Base-by-base conservation (phyloP, 2,329 filamentous ascomycete species). In the Venturiaceae sp. region DNA sequence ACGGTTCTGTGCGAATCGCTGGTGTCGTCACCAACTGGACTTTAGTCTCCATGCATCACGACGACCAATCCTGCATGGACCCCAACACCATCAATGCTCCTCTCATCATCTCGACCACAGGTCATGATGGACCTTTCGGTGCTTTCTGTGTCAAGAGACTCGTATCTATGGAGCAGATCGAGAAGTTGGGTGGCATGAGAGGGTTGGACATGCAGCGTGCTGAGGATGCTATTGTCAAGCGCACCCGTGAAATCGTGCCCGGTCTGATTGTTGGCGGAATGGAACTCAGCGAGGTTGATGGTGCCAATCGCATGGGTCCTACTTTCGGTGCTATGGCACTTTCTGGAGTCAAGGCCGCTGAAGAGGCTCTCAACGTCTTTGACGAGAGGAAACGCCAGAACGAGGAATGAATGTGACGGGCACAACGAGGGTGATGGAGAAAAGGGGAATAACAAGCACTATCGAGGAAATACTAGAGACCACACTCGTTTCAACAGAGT, bases 11-110 rank as follows among this genome's bases (percentile, higher is more conserved):
- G 46, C 84, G 88, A 62, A 85, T 96, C 64, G 88, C 90, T 8
- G 91, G 91, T 66, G 91, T 96, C 1, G 92, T 96, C 58, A 95
- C 90, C 67, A 96, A 96, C 81, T 96, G 91, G 91, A 96, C 91
- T 1, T 81, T 96, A 28, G 91, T 96, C 53, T 83, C 86, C 46
- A 88, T 92, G 80, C 87, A 92, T 73, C 88, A 92, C 73, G 87
- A 91, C 69, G 88, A 92, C 71, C 90, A 95, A 77, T 88, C 84
- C 62, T 96, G 91, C 86, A 95, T 96, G 91, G 92, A 96, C 72
- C 91, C 91, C 65, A 95, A 94, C 83, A 96, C 91, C 67, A 95
- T 96, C 82, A 96, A 95, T 70, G 90, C 90, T 0, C 90, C 91
- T 1, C 74, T 96, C 60, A 79, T 96, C 68, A 88, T 96, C 76